Conservation (phyloP, 345 rosid genomes). For the Salix suchowensis region DNA sequence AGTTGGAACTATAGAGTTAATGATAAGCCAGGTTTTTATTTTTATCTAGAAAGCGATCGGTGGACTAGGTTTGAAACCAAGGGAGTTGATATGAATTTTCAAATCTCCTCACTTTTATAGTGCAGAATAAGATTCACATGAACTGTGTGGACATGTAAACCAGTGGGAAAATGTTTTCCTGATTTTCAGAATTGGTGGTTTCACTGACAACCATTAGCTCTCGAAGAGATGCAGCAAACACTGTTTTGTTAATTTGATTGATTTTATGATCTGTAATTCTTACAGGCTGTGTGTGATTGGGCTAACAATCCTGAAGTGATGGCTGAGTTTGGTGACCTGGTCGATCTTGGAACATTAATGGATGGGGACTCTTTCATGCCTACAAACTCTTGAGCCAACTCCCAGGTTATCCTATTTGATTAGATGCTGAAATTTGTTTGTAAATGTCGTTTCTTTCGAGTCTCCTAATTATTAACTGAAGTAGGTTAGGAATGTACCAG, state of each 20-base stretch:
- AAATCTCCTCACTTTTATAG: background rate
- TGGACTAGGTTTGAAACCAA: background rate
- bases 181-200: background rate
- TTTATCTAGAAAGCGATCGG: background rate
- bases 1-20: too few species aligned
- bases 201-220: background rate
- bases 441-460: slow-evolving; percentile 11
- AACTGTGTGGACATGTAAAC: background rate
- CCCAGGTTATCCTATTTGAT: background rate
- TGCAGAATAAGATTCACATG: background rate
- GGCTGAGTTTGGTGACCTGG: slow-evolving; percentile 43
- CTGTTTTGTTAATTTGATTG: background rate
- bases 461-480: background rate
- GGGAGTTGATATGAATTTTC: background rate
- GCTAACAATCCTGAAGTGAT: slow-evolving; percentile 34
- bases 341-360: slow-evolving; percentile 51
- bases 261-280: background rate
- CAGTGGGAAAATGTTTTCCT: background rate
- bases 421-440: slow-evolving; percentile 3
- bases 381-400: slow-evolving; percentile 27
- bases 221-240: background rate
- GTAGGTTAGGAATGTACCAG: background rate
- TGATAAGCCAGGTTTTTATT: too few species aligned
- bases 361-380: slow-evolving; percentile 50
- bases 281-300: slow-evolving; percentile 36